Base-by-base conservation (phyloP, 2,329 filamentous ascomycete species). In the Aureobasidium mangrovei region DNA sequence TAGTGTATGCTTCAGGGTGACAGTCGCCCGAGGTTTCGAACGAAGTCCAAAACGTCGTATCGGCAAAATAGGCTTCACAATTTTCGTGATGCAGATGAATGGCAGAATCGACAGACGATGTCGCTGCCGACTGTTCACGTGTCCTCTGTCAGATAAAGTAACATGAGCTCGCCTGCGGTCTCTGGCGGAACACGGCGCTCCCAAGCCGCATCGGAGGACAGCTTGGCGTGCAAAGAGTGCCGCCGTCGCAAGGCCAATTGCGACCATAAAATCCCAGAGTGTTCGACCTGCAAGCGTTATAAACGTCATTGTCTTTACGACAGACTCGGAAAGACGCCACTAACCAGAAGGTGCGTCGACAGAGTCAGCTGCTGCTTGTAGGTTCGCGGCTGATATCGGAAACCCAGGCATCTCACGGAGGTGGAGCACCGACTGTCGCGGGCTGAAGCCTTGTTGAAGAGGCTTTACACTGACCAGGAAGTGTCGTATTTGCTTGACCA, bases 231-330 rank as follows among this genome's bases (percentile, higher is more conserved):
- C 43, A 54, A 54, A 29, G 52, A 54, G 46, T 54, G 52, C 29
- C 52, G 52, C 26, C 52, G 52, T n/a, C 52, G 52, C 24, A 54
- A 54, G 28, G 52, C 42, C 5, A 46, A 46, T 26, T 54, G 52
- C 42, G 52, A 54, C 29, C 52, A 54, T 35, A 54, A 54, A 18
- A 54, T 54, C 24, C 52, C 53, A 7, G 53, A 54, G 31, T 48
- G 53, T 12, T 48, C 53, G 36, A 36, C 43, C 7, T 54, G 53
- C 44, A 54, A 44, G n/a, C 42, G 44, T 5, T 54, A 48, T 32
- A 47, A 46, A 18, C 43, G 53, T 1, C 53, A 54, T 26, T 54
- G 53, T 36, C 44, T 54, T 0, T 54, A 54, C 10, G 53, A 54
- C 12, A 47, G 38, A 8, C 44, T 39, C 10, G 43, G 52, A 5